A percentile compares a stretch with the other conserved stretches of the same genome.
Evolutionary conservation across 163 green algal species (phyloP).

Genomic region (Prototheca stagnorum): DNA sequence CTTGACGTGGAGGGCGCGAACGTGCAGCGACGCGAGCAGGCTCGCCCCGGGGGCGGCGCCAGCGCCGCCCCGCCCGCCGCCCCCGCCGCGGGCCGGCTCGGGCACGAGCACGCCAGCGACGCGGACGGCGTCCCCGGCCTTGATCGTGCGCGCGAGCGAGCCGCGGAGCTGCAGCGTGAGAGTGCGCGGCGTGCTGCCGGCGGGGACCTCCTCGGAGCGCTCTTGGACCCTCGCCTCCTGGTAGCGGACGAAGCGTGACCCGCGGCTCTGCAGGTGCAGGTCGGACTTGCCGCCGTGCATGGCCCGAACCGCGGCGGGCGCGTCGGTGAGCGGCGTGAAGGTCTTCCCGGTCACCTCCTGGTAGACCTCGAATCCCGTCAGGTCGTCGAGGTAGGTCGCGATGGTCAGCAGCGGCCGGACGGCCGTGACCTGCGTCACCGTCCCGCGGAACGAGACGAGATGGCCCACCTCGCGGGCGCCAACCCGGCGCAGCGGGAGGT

Average conservation of each 20-base stretch:
- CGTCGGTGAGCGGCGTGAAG: slow-evolving; percentile 57
- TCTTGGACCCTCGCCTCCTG: slow-evolving; percentile 78
- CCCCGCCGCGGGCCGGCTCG: slow-evolving; percentile 72
- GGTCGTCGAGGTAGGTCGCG: slow-evolving; percentile 84
- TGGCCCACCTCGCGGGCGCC: neutral
- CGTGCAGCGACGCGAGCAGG: slow-evolving; percentile 71
- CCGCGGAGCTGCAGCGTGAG: slow-evolving; percentile 76
- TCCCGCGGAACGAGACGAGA: slow-evolving; percentile 33
- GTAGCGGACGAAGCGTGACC: slow-evolving; percentile 89
- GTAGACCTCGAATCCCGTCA: slow-evolving; percentile 80
- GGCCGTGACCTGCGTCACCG: slow-evolving; percentile 75
- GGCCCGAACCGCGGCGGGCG: slow-evolving; percentile 9
- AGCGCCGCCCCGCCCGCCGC: too few relatives aligned
- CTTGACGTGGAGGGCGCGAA: slow-evolving; percentile 65
- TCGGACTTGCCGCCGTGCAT: slow-evolving; percentile 14
- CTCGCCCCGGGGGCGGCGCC: slow-evolving; percentile 5
- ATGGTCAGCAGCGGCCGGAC: slow-evolving; percentile 85
- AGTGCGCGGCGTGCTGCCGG: slow-evolving; percentile 77
- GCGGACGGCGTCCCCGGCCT: slow-evolving; percentile 57
- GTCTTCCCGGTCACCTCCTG: slow-evolving; percentile 67
- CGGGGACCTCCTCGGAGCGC: slow-evolving; percentile 64
- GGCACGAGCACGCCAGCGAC: slow-evolving; percentile 85
- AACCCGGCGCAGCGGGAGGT: neutral
- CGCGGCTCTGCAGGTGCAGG: slow-evolving; percentile 39
- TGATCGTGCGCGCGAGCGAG: slow-evolving; percentile 63